Percentiles rank a stretch among this genome's conserved stretches.
Conservation (phyloP, 2,329 filamentous ascomycete species). For the Aureobasidium mangrovei region DNA sequence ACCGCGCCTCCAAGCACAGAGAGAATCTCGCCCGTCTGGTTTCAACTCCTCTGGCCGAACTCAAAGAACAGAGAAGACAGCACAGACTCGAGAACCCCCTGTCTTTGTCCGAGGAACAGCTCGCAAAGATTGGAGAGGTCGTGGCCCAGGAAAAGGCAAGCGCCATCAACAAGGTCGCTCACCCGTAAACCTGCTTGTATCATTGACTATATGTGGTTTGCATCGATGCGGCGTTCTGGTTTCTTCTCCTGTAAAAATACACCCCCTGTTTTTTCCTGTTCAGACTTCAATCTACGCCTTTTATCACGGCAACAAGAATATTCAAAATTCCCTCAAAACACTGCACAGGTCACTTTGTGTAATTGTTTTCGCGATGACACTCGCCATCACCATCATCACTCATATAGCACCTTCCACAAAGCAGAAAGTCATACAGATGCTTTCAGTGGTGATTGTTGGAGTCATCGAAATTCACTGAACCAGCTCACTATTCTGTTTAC, state of each 20-base stretch:
- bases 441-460: too few relatives aligned
- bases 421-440: too few relatives aligned
- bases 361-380: too few relatives aligned
- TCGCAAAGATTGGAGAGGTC: slow-evolving; percentile 35
- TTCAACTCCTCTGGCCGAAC: slow-evolving; percentile 40
- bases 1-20: slow-evolving; percentile 34
- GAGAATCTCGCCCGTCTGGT: slow-evolving; percentile 33
- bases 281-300: neutral
- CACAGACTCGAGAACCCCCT: slow-evolving; percentile 29
- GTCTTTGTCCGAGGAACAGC: slow-evolving; percentile 29
- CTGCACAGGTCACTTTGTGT: neutral
- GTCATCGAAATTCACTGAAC: too few relatives aligned
- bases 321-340: neutral
- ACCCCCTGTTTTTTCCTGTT: neutral
- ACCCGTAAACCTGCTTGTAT: slow-evolving; percentile 8
- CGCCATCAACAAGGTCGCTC: neutral
- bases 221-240: slow-evolving; percentile 8
- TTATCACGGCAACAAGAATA: neutral
- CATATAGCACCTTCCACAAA: too few relatives aligned
- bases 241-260: slow-evolving; percentile 10
- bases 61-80: slow-evolving; percentile 30
- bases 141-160: slow-evolving; percentile 23
- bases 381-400: too few relatives aligned
- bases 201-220: slow-evolving; percentile 9
- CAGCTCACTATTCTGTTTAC: too few relatives aligned